phyloP scores from a whole-genome alignment of 78 protist genomes.

The Dictyostelium capitatum region DNA sequence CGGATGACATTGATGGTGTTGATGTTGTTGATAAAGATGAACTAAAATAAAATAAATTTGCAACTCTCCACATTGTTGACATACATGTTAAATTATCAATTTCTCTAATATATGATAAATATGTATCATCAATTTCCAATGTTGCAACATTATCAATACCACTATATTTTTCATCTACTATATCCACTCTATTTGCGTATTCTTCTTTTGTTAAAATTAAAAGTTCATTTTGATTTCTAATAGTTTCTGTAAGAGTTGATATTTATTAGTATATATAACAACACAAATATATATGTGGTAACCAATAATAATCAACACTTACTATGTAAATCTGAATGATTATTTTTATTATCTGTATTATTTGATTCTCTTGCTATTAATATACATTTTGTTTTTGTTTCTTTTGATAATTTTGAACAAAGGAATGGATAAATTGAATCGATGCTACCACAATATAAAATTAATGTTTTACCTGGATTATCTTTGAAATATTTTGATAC shows the following conservation, averaged over 20 bases:
- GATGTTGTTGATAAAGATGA: neutral
- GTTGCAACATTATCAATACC: neutral
- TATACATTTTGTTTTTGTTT: slow-evolving; percentile 17
- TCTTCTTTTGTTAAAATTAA: neutral
- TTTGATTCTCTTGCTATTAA: slow-evolving; percentile 36
- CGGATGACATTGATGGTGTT: neutral
- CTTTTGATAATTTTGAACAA: slow-evolving; percentile 40
- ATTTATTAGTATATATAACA: too few relatives aligned
- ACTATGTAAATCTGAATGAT: neutral
- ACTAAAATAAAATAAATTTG: slow-evolving; percentile 62
- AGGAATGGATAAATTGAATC: slow-evolving; percentile 41
- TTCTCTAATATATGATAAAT: neutral
- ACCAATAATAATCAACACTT: neutral
- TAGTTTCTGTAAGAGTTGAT: neutral
- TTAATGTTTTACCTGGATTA: neutral
- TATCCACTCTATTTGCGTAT: neutral
- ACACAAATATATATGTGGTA: too few relatives aligned
- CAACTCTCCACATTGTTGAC: slow-evolving; percentile 45
- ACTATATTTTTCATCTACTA: neutral
- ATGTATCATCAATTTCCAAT: neutral
- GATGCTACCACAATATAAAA: slow-evolving; percentile 49
- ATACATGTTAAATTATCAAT: slow-evolving; percentile 6
- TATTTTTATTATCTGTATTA: neutral
- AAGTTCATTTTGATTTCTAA: neutral
- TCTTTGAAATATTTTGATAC: slow-evolving; percentile 17